Base-by-base conservation (phyloP, 176 grass and related monocot species). In the Triticum turgidum region DNA sequence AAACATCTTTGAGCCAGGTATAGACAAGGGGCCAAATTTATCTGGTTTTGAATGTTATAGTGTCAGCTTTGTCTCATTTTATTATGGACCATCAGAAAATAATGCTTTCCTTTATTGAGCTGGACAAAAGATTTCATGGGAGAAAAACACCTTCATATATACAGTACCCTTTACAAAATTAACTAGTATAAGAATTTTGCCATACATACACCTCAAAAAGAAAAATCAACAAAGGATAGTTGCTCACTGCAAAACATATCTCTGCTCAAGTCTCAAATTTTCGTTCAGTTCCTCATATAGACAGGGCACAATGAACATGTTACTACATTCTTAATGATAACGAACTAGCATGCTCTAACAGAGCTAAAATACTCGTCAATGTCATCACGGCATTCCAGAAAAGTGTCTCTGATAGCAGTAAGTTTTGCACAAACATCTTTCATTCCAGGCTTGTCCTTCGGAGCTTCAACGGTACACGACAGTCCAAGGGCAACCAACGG, bases 381-480 rank as follows among this genome's bases (percentile, higher is more conserved):
- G 25, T 75, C 42, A 75, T 30, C 7, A 63, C 2, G 25, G 49
- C 4, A n/a, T 27, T 72, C 74, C 37, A 30, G 29, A 30, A 30
- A 30, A 30, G 29, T 2, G 29, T 1, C 34, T 81, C 58, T 58
- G 24, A 89, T 61, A 11, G 11, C 44, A 82, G 9, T 21, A 11
- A 89, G 20, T 77, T 86, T 81, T 3, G 29, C 61, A 70, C 14
- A 86, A 20, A 90, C 82, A 77, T 86, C 70, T 77, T 9, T 65
- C 78, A 90, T 90, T 69, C 37, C 14, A 27, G 78, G 70, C 51
- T 83, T 80, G 8, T 82, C 78, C 44, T 82, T 89, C 0, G 88
- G 78, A 29, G 62, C 51, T 82, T 49, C 38, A 71, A 71, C 37
- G 27, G 83, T 82, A 69, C 88, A 86, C 0, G 51, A 69, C 1